Conservation (phyloP, 2,329 filamentous ascomycete species). For the Talaromyces pinophilus region DNA sequence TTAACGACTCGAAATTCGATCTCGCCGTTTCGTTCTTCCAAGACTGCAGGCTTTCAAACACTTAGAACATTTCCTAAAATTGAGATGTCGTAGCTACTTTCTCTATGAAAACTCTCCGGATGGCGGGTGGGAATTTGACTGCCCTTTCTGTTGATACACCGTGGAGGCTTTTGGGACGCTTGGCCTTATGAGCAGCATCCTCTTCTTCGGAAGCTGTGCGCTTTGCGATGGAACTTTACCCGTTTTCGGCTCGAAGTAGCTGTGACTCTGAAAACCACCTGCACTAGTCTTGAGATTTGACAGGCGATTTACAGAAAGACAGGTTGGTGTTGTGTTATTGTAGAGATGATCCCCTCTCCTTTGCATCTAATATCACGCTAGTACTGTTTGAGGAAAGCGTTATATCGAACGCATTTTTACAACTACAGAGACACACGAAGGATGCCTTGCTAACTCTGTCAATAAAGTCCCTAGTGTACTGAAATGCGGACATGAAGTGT, state of each 20-base stretch:
- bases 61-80: neutral
- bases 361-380: neutral
- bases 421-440: too few relatives aligned
- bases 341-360: too few relatives aligned
- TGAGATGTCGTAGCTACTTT: neutral
- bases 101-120: neutral
- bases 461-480: neutral
- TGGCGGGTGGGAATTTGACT: too few relatives aligned
- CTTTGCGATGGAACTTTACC: neutral
- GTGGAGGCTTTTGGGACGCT: neutral
- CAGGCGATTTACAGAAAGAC: too few relatives aligned
- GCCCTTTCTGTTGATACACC: neutral
- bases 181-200: neutral
- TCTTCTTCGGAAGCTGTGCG: conserved; percentile 2
- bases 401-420: too few relatives aligned
- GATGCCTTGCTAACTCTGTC: neutral
- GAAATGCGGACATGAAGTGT: neutral
- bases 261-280: neutral
- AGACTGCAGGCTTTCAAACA: conserved; percentile 70
- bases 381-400: too few relatives aligned
- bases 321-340: too few relatives aligned
- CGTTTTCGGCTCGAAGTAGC: neutral
- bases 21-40: conserved; percentile 90
- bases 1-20: conserved; percentile 98
- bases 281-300: too few relatives aligned